phyloP scores from a whole-genome alignment of 208 protist species.

The Crithidia bombi region DNA sequence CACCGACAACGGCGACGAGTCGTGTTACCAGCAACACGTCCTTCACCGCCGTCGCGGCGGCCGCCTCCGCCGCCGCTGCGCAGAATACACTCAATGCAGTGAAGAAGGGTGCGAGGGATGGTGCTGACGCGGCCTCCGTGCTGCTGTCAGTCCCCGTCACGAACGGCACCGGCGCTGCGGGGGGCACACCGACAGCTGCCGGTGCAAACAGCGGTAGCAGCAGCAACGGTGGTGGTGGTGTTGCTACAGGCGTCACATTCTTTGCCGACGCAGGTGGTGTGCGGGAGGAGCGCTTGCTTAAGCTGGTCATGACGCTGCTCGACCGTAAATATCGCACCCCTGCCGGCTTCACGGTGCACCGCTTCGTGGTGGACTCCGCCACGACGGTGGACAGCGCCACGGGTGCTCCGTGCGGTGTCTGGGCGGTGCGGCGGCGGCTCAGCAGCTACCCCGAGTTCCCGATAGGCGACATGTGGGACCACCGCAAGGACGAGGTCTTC shows the following conservation, averaged over 20 bases:
- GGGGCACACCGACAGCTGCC: not conserved
- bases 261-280: conserved; percentile 27
- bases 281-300: conserved; percentile 39
- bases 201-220: not conserved
- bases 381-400: conserved; percentile 4
- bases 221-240: no score
- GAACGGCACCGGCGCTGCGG: not conserved
- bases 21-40: conserved; percentile 19
- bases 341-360: conserved; percentile 34
- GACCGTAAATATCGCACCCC: conserved; percentile 44
- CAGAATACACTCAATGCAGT: not conserved
- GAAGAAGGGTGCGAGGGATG: not conserved
- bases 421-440: conserved; percentile 40
- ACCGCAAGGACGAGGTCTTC: conserved; percentile 76
- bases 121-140: conserved; percentile 14
- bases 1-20: conserved; percentile 8
- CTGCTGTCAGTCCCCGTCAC: conserved; percentile 32
- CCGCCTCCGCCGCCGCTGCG: conserved; percentile 12
- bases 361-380: conserved; percentile 28
- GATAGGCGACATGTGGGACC: conserved; percentile 43
- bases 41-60: conserved; percentile 20
- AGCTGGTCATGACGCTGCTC: conserved; percentile 46
- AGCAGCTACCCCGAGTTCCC: conserved; percentile 60
- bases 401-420: conserved; percentile 28
- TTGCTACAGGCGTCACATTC: not conserved